Base-by-base conservation (phyloP, 441 rosid species). In the Daphne laureola region DNA sequence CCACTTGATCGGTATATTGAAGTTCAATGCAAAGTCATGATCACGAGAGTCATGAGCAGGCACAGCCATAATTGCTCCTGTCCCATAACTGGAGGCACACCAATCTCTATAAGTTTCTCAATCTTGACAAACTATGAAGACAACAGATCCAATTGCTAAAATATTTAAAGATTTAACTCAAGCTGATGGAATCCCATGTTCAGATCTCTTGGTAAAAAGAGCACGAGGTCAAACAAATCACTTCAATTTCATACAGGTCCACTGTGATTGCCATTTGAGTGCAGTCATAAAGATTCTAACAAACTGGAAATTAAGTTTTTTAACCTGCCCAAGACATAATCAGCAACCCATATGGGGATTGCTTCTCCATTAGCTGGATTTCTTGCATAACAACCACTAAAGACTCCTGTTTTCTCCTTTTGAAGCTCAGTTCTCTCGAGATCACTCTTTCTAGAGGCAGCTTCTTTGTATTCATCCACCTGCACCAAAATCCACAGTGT, bases 31-130 rank as follows among this genome's bases (percentile, higher is more conserved):
- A 78, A 92, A 92, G 69, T 89, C 96, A 66, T 75, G 59, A 66
- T 92, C 98, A 57, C 96, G 84, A 14, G 73, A 59, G 56, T 92
- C 98, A 65, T 92, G 98, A 26, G 97, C 96, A 57, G 97, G 98
- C 47, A 89, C 98, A 2, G 97, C 97, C 97, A 92, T 86, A 60
- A 89, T 86, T 59, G 98, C 98, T 70, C 97, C 98, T 11, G 98
- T 92, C 68, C 98, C 97, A 63, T 89, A 92, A 69, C 98, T 92
- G 86, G 57, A 67, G 17, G 50, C 18, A 58, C 26, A 66, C 61
- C 55, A 55, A 59, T 63, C 12, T 27, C 36, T 16, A 43, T 49
- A 57, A 31, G 54, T 58, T 52, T 48, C 56, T 42, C 31, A 53
- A 41, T 9, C 55, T 49, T 52, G 51, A 49, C 17, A 45, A 18